phyloP scores from a whole-genome alignment of 2,329 filamentous ascomycete species.

The Aspergillus oerlinghausenensis region DNA sequence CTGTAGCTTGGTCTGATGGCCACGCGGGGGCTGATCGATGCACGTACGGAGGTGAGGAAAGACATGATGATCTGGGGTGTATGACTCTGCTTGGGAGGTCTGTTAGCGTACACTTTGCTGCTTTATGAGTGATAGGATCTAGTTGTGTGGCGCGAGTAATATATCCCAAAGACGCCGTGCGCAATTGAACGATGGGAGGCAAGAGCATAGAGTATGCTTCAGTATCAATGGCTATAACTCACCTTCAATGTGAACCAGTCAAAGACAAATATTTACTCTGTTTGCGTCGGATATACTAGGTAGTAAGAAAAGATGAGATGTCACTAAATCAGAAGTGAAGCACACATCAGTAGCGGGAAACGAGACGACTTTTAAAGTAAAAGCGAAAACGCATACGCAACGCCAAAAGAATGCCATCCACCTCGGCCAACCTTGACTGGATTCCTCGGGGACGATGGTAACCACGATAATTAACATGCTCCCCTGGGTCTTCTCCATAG shows the following conservation, averaged over 20 bases:
- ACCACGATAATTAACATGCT: neutral
- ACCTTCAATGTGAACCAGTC: neutral
- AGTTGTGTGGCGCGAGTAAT: neutral
- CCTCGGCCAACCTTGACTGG: neutral
- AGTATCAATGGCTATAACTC: neutral
- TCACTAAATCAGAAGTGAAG: neutral
- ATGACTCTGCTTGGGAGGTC: neutral
- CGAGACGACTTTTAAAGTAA: neutral
- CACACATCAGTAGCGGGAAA: neutral
- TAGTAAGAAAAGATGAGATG: neutral
- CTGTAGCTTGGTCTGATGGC: slow-evolving; percentile 16
- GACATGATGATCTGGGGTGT: slow-evolving; percentile 27
- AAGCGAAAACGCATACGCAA: neutral
- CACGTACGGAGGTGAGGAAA: slow-evolving; percentile 28
- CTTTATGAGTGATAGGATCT: neutral
- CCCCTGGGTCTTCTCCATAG: neutral
- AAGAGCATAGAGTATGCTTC: neutral
- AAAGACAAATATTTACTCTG: neutral
- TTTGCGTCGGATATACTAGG: neutral
- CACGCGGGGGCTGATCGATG: slow-evolving; percentile 17
- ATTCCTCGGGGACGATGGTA: neutral
- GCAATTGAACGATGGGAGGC: neutral
- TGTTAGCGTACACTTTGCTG: neutral
- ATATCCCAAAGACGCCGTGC: neutral
- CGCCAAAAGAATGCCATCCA: neutral